Base-by-base conservation (phyloP, 495 filamentous ascomycete species). In the Glonium stellatum region DNA sequence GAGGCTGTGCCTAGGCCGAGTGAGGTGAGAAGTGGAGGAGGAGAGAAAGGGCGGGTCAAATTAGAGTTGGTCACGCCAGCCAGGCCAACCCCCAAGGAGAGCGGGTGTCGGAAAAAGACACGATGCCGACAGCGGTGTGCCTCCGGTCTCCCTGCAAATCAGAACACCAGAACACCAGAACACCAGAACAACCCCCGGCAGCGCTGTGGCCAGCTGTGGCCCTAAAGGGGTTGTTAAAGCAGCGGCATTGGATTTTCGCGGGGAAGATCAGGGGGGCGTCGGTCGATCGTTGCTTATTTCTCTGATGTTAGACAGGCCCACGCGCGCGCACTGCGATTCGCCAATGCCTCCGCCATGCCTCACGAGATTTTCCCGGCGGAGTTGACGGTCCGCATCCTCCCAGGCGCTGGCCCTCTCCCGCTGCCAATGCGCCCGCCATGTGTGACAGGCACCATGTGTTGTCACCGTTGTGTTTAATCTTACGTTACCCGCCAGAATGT, bases 201-300 rank as follows among this genome's bases (percentile, higher is more conserved):
- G n/a, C n/a, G n/a, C n/a, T n/a, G n/a, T n/a, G n/a, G n/a, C n/a
- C n/a, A n/a, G n/a, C n/a, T n/a, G n/a, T n/a, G n/a, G n/a, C n/a
- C n/a, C n/a, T n/a, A n/a, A n/a, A n/a, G n/a, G n/a, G n/a, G n/a
- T n/a, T 50, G 47, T 19, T 50, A 50, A 50, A 50, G 47, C 47
- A 50, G 47, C 47, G 47, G 19, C 47, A 50, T 51, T 39, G 15
- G 55, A 39, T 15, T 58, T 58, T 55, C 52, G 63, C 58, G 59
- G 58, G 58, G 58, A 11, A 44, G 41, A 50, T 23, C 21, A 48
- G 46, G 54, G 55, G 59, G 58, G 23, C 22, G 8, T 39, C 50
- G 25, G 59, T 35, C 47, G 63, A 66, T 66, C 63, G 55, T 58
- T 66, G 63, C 63, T 66, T 66, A 55, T 58, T 66, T 51, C 44